Percentiles rank a stretch among this genome's conserved stretches.
Conservation (phyloP, 805 yeast species). For the Cyberlindnera amylophila region DNA sequence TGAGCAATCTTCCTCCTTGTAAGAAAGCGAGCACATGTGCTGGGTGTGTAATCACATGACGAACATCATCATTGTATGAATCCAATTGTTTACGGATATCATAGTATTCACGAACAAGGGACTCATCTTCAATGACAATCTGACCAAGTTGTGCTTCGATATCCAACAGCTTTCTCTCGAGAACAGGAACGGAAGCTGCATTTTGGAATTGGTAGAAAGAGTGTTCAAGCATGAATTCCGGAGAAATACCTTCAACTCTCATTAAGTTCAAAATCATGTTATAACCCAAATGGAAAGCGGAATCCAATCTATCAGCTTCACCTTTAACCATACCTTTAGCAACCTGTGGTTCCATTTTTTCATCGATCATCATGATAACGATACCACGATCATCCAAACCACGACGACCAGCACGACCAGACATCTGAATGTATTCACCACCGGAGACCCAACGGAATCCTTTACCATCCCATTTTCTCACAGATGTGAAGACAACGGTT, state of each 20-base stretch:
- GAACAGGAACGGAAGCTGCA: constrained; percentile 80
- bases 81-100: constrained; percentile 72
- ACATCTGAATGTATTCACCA: constrained; percentile 99
- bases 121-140: constrained; percentile 69
- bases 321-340: constrained; percentile 99
- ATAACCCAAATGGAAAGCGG: constrained; percentile 96
- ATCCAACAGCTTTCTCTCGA: constrained; percentile 64
- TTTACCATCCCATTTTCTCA: constrained; percentile 96
- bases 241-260: constrained; percentile 98
- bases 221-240: constrained; percentile 92
- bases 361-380: constrained; percentile 99
- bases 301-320: constrained; percentile 94
- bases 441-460: constrained; percentile 99
- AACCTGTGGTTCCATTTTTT: constrained; percentile 98
- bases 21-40: constrained; percentile 77
- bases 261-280: constrained; percentile 94
- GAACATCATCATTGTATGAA: constrained; percentile 67
- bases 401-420: constrained; percentile 99
- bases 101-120: constrained; percentile 72
- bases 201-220: constrained; percentile 96
- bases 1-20: constrained; percentile 83
- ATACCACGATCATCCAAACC: constrained; percentile 99
- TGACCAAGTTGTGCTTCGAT: constrained; percentile 45
- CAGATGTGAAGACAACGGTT: constrained; percentile 96
- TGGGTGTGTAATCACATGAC: constrained; percentile 87